A percentile compares a stretch with the other conserved stretches of the same genome.
phyloP scores from a whole-genome alignment of 148 eudicot genomes.

The Selenicereus undatus region DNA sequence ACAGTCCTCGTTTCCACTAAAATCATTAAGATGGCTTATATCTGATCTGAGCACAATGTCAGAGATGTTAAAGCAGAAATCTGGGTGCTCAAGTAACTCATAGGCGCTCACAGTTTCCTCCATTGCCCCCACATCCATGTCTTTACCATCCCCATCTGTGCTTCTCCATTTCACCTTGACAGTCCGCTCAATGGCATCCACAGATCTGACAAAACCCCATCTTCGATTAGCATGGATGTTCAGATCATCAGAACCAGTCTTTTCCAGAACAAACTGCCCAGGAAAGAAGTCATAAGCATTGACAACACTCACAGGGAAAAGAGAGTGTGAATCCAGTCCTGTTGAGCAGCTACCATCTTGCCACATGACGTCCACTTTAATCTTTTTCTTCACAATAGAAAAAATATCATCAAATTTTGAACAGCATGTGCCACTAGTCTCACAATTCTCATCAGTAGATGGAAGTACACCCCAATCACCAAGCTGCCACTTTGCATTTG shows the following conservation, averaged over 20 bases:
- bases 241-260: conserved; percentile 52
- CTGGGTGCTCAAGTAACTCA: conserved; percentile 89
- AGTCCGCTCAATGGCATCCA: conserved; percentile 76
- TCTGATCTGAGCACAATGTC: conserved; percentile 58
- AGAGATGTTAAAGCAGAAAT: conserved; percentile 59
- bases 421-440: not conserved
- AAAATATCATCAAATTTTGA: conserved; percentile 45
- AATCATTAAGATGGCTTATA: not conserved
- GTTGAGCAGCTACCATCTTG: conserved; percentile 72
- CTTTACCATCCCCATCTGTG: conserved; percentile 3
- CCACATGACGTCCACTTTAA: conserved; percentile 80
- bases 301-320: conserved; percentile 54
- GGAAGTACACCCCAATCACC: conserved; percentile 86
- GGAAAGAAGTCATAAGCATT: conserved; percentile 92
- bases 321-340: conserved; percentile 60
- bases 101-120: conserved; percentile 92
- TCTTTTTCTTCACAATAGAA: conserved; percentile 62
- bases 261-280: conserved; percentile 65
- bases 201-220: conserved; percentile 76
- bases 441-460: not conserved
- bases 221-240: conserved; percentile 26
- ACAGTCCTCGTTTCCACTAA: conserved; percentile 2
- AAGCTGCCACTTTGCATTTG: conserved; percentile 85
- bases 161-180: conserved; percentile 63
- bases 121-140: conserved; percentile 18